Evolutionary conservation across 768 basidiomycete species (phyloP).

Genomic region (Pulveroboletus frians): DNA sequence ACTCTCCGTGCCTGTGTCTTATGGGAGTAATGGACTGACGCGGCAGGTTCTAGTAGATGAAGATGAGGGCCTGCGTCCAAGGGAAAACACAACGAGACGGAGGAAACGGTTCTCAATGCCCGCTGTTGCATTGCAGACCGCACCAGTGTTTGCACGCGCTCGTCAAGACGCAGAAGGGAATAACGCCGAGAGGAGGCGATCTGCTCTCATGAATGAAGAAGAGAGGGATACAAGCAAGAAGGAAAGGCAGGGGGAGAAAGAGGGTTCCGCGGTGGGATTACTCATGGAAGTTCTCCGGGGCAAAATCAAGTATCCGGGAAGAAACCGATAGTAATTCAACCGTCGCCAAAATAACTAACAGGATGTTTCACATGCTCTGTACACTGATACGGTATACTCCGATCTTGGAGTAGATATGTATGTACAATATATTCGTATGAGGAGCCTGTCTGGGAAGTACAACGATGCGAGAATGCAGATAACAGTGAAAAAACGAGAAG

Average conservation of each 20-base stretch:
- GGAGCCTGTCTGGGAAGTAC: neutral
- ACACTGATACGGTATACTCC: neutral
- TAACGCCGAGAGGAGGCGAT: conserved; percentile 37
- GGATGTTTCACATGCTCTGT: neutral
- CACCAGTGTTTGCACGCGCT: conserved; percentile 61
- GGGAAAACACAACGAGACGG: conserved; percentile 58
- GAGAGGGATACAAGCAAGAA: conserved; percentile 23
- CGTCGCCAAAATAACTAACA: too few species aligned
- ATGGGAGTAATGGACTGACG: conserved; percentile 1
- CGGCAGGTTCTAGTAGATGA: neutral
- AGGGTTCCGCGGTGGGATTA: conserved; percentile 27
- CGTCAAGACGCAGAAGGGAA: conserved; percentile 17
- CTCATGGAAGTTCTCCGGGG: conserved; percentile 30
- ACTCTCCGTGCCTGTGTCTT: neutral
- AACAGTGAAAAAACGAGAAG: neutral
- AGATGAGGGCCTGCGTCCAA: conserved; percentile 23
- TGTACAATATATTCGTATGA: neutral
- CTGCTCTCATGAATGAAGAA: conserved; percentile 53
- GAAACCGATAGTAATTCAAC: conserved; percentile 2
- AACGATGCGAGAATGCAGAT: neutral
- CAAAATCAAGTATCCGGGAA: conserved; percentile 21
- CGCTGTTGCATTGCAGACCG: conserved; percentile 70
- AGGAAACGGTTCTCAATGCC: conserved; percentile 72
- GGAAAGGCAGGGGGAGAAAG: conserved; percentile 18
- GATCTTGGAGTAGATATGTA: neutral